Base-by-base conservation (phyloP, 108 stramenopile species). In the Cyclotella cryptica region DNA sequence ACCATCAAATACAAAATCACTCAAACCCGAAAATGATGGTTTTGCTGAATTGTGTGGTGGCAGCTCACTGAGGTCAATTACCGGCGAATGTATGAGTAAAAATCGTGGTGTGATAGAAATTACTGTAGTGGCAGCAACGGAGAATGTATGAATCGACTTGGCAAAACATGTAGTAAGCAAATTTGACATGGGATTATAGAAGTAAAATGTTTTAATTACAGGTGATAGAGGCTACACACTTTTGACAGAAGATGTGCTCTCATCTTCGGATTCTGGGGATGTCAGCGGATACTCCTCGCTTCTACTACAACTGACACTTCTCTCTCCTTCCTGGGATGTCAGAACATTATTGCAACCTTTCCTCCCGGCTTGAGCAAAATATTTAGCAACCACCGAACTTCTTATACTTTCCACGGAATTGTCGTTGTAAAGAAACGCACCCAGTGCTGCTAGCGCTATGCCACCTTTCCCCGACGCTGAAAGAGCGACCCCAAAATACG, bases 381-480 rank as follows among this genome's bases (percentile, higher is more conserved):
- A 69, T 39, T 69, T 69, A 7, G 47, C 67, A 22, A 69, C 21
- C 18, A 29, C 49, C 27, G 35, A 51, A 17, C 43, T 61, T 39
- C 35, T 2, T 35, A 61, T 61, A 13, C 60, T 61, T 35, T 61
- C 60, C 21, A 58, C 22, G 4, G 70, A 44, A 58, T 58, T 71
- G 17, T 71, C 55, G 58, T 71, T 71, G 70, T 71, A 71, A 28
- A 71, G 51, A 18, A 71, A 57, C 40, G 70, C 70, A 21, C 70
- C 70, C 21, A 71, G 40, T 43, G 70, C 43, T 24, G 70, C 70
- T 26, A 71, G 57, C 0, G 12, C 11, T 58, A 71, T 71, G 8
- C 70, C 70, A 41, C 42, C 39, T 44, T 71, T 71, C 17, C 70
- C 70, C 3, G 55, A 55, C 21, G 42, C 8, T 1, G 70, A 57